phyloP scores from a whole-genome alignment of 2,329 filamentous ascomycete genomes.

The Scortechinia acanthostroma region DNA sequence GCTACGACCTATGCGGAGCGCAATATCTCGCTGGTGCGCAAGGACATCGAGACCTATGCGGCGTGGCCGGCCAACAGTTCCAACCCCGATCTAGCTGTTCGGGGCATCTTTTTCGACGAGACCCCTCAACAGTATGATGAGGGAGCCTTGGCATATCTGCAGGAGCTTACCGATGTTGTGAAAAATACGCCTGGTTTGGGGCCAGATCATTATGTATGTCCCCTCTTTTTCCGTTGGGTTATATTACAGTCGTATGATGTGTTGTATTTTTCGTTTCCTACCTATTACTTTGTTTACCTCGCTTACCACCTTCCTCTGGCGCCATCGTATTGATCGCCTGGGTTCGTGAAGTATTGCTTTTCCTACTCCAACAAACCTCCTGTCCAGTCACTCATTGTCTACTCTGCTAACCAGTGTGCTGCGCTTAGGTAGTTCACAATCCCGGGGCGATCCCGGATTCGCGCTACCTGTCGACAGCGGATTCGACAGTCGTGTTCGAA shows the following conservation, averaged over 20 bases:
- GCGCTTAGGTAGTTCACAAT: conserved; percentile 29
- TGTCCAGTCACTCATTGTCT: no score
- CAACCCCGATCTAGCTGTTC: conserved; percentile 25
- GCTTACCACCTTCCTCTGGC: no score
- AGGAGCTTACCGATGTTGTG: conserved; percentile 19
- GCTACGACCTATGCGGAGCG: conserved; percentile 28
- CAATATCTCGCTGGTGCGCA: conserved; percentile 16
- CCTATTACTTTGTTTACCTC: no score
- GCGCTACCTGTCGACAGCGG: conserved; percentile 23
- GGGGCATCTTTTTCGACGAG: conserved; percentile 37
- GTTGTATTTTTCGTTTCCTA: no score
- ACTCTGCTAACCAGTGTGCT: no score
- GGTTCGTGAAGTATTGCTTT: no score
- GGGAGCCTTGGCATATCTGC: conserved; percentile 18
- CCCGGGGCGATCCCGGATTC: conserved; percentile 29
- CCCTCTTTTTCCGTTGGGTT: not conserved
- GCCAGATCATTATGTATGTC: conserved; percentile 24
- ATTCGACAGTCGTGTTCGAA: conserved; percentile 31
- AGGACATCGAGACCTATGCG: conserved; percentile 32
- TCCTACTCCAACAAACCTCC: no score
- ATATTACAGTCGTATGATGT: no score
- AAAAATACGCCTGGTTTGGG: conserved; percentile 19
- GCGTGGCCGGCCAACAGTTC: conserved; percentile 25
- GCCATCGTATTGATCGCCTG: no score
- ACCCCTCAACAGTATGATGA: conserved; percentile 25